These are phyloP conservation scores for Afroboletus lepidellus DNA, from an alignment of 1,284 basidiomycete species.

Conservation along the genomic window DNA sequence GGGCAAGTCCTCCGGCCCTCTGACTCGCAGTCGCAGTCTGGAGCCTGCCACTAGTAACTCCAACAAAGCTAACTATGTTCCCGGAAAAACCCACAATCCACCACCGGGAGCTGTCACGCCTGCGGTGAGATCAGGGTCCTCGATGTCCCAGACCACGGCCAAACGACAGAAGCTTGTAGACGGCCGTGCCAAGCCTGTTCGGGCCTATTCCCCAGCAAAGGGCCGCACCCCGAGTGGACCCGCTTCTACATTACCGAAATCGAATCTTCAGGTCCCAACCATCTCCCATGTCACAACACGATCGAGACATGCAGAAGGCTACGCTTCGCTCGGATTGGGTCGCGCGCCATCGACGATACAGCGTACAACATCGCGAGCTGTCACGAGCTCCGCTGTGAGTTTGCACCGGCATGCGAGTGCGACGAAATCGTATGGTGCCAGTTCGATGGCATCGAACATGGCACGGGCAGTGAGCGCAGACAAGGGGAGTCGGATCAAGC, in stretches of 20 bases:
- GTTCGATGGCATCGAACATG: constrained; percentile 28
- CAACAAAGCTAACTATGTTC: constrained; percentile 26
- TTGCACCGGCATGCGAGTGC: constrained; percentile 10
- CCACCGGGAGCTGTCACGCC: constrained; percentile 51
- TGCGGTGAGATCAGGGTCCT: constrained; percentile 52
- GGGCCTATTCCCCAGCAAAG: constrained; percentile 26
- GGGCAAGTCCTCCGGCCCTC: constrained; percentile 46
- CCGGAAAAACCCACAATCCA: constrained; percentile 25
- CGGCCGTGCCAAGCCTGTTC: constrained; percentile 22
- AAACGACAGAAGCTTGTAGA: constrained; percentile 59
- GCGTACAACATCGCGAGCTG: constrained; percentile 27
- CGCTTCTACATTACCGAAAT: constrained; percentile 18
- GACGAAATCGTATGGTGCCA: constrained; percentile 17
- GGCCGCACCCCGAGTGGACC: constrained; percentile 29
- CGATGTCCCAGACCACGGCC: constrained; percentile 44
- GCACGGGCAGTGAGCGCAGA: constrained; percentile 34
- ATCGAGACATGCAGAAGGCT: constrained; percentile 28
- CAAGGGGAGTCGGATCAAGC: constrained; percentile 44
- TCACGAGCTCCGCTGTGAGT: constrained; percentile 15
- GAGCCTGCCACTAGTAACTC: constrained; percentile 22
- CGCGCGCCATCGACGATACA: constrained; percentile 27
- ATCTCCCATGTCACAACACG: constrained; percentile 21
- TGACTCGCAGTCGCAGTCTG: constrained; percentile 29
- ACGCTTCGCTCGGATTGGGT: constrained; percentile 31
- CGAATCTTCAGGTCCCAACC: constrained; percentile 1